phyloP scores from a whole-genome alignment of 177 flowering plant genomes.

The Vitis hybrid region DNA sequence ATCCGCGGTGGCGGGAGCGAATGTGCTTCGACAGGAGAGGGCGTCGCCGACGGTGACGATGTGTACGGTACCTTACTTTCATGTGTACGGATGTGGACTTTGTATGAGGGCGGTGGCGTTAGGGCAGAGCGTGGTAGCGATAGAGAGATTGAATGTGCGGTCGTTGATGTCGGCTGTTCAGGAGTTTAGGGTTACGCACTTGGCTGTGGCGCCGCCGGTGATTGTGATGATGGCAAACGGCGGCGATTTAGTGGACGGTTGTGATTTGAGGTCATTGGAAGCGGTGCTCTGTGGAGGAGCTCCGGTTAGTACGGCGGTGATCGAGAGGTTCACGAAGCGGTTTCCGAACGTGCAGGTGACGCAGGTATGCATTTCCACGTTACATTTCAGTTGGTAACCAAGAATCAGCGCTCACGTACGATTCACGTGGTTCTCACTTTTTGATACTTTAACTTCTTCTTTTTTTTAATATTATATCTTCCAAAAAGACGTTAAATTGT shows the following conservation, averaged over 20 bases:
- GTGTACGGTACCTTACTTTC: slow-evolving; percentile 19
- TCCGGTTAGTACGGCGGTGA: slow-evolving; percentile 3
- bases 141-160: slow-evolving; percentile 11
- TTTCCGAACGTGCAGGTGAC: slow-evolving; percentile 13
- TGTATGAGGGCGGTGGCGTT: slow-evolving; percentile 16
- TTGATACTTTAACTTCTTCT: too few species aligned
- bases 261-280: slow-evolving; percentile 18
- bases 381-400: too few species aligned
- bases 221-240: slow-evolving; percentile 12
- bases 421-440: too few species aligned
- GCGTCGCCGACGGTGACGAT: slow-evolving; percentile 6
- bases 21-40: slow-evolving; percentile 8
- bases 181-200: slow-evolving; percentile 11
- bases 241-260: not conserved
- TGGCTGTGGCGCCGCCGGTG: slow-evolving; percentile 22
- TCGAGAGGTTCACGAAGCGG: slow-evolving; percentile 9
- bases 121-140: slow-evolving; percentile 10
- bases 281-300: slow-evolving; percentile 20
- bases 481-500: too few species aligned
- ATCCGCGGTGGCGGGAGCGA: slow-evolving; percentile 6
- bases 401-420: too few species aligned
- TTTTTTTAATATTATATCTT: too few species aligned
- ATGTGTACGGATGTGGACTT: slow-evolving; percentile 14
- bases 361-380: slow-evolving; percentile 7
- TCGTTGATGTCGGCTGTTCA: slow-evolving; percentile 16